Percentiles rank a stretch among this genome's conserved stretches.
These are phyloP conservation scores for Phytophthora rubi DNA, from an alignment of 352 stramenopile genomes.

Conservation along the genomic window DNA sequence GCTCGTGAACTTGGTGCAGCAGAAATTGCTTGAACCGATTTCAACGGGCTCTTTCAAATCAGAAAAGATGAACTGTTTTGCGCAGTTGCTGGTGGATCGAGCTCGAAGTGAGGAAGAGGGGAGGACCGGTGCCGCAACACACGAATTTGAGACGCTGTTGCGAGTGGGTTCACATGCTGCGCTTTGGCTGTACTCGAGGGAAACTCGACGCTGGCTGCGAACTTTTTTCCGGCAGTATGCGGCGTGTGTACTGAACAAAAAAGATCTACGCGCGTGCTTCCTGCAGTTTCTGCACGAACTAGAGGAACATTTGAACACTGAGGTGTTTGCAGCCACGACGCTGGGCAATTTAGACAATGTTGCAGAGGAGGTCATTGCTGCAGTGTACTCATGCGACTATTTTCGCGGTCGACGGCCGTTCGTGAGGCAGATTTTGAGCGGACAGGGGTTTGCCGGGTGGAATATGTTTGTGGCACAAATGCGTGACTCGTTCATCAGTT, in stretches of 20 bases:
- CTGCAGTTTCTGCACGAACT: constrained; percentile 48
- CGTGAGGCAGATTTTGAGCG: constrained; percentile 59
- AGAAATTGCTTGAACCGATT: constrained; percentile 41
- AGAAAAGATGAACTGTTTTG: constrained; percentile 57
- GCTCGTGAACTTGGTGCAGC: constrained; percentile 49
- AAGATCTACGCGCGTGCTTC: constrained; percentile 50
- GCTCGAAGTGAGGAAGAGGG: constrained; percentile 20
- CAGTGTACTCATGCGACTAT: constrained; percentile 59
- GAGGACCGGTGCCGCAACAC: constrained; percentile 19
- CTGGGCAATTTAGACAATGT: constrained; percentile 51
- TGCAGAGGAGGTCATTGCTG: constrained; percentile 69
- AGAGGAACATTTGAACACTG: constrained; percentile 51
- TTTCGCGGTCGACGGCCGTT: constrained; percentile 51
- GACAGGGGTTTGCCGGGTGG: constrained; percentile 64
- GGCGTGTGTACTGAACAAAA: constrained; percentile 46
- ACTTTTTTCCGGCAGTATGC: constrained; percentile 53
- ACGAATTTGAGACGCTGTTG: constrained; percentile 50
- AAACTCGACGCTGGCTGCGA: constrained; percentile 51
- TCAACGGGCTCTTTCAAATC: constrained; percentile 11
- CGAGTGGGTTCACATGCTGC: constrained; percentile 44
- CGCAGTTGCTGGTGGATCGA: constrained; percentile 49
- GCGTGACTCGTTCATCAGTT: constrained; percentile 62
- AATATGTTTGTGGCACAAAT: constrained; percentile 66
- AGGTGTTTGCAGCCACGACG: constrained; percentile 51
- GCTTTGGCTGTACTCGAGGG: constrained; percentile 60